phyloP scores from a whole-genome alignment of 805 yeast genomes.

The Candida glaebosa region DNA sequence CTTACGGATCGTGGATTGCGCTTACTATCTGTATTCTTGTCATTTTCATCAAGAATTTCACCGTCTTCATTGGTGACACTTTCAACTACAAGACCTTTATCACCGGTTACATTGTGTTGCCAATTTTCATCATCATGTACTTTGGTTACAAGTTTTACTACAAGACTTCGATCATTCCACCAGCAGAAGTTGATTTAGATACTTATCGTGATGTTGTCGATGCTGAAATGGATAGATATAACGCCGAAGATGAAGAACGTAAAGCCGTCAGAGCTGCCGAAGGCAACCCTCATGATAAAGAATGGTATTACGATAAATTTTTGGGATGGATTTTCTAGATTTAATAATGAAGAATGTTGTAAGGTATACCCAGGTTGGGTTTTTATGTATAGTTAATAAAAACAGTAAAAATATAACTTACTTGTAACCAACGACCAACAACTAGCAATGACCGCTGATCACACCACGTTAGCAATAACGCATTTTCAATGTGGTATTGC shows the following conservation, averaged over 20 bases:
- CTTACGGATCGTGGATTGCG: conserved; percentile 62
- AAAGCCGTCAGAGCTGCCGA: conserved; percentile 38
- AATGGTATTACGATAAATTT: conserved; percentile 47
- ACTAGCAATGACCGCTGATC: no score
- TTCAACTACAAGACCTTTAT: conserved; percentile 66
- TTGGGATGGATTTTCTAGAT: conserved; percentile 47
- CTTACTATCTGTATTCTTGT: conserved; percentile 51
- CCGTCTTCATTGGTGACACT: conserved; percentile 57
- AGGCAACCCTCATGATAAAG: conserved; percentile 38
- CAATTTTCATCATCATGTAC: conserved; percentile 53
- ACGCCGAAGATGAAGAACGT: conserved; percentile 29
- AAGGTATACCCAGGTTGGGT: no score
- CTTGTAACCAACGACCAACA: background rate
- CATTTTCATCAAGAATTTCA: conserved; percentile 64
- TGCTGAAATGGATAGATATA: conserved; percentile 45
- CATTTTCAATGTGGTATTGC: no score
- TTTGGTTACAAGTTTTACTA: conserved; percentile 57
- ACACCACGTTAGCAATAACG: no score
- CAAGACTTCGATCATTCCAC: conserved; percentile 46
- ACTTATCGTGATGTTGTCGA: conserved; percentile 56
- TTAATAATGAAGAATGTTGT: background rate
- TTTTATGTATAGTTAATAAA: background rate
- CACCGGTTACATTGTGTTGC: conserved; percentile 76
- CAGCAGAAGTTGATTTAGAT: conserved; percentile 59
- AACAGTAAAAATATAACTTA: background rate